A percentile compares a stretch with the other conserved stretches of the same genome.
Evolutionary conservation across 2,329 filamentous ascomycete species (phyloP).

Genomic region (Endoconidiophora polonica): DNA sequence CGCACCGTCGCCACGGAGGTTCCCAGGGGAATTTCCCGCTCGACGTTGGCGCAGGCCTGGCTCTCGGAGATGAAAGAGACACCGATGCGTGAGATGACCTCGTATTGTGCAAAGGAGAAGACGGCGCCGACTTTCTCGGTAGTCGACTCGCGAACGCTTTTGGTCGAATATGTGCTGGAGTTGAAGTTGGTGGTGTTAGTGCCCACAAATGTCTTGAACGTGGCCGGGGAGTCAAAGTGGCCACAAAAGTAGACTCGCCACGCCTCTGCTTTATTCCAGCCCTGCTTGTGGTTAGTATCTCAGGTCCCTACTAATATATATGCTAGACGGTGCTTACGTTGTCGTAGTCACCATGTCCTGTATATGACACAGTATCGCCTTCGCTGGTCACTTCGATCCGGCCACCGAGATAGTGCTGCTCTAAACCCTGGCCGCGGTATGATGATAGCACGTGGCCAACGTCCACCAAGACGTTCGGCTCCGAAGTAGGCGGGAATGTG

Average conservation of each 20-base stretch:
- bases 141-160: conserved; percentile 19
- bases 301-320: not conserved
- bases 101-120: conserved; percentile 33
- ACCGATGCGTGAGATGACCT: conserved; percentile 42
- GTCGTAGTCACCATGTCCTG: conserved; percentile 44
- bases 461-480: conserved; percentile 40
- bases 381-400: conserved; percentile 35
- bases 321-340: conserved; percentile 26
- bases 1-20: conserved; percentile 29
- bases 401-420: conserved; percentile 47
- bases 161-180: conserved; percentile 20
- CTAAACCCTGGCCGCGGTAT: conserved; percentile 40
- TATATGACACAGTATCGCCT: conserved; percentile 24
- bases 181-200: conserved; percentile 21
- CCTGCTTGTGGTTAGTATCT: conserved; percentile 18
- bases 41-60: conserved; percentile 42
- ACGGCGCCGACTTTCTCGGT: conserved; percentile 26
- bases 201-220: conserved; percentile 28
- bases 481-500: conserved; percentile 29
- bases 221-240: conserved; percentile 32
- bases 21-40: conserved; percentile 35
- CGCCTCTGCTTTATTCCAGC: conserved; percentile 46
- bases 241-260: conserved; percentile 51
- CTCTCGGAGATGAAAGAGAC: conserved; percentile 49
- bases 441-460: conserved; percentile 50